Base-by-base conservation (phyloP, 106 monocot species). In the Dioscorea dumetorum region DNA sequence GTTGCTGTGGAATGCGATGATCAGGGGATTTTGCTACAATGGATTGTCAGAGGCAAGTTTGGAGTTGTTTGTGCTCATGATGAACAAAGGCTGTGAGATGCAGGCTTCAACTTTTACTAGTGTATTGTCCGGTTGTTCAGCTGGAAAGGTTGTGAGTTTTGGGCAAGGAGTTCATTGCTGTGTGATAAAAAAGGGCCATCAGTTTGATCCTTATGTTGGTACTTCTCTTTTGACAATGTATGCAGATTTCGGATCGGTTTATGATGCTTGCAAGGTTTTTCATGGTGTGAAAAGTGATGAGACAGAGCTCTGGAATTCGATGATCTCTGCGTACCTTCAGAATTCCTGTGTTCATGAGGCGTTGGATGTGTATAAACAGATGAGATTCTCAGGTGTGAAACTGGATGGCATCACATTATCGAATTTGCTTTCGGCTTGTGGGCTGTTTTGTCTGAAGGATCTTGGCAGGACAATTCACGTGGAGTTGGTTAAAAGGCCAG, bases 391-490 rank as follows among this genome's bases (percentile, higher is more conserved):
- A 13, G n/a, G 32, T 13, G 24, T 76, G 5, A 50, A 33, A 22
- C 48, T 69, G n/a, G 86, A 86, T 67, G 63, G 63, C 23, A 50
- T 82, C 60, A 77, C 82, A 0, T 64, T 83, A 20, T 72, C 71
- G 0, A 80, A 68, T 28, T 19, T 77, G 19, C 53, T 87, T 12
- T 79, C 87, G 15, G 77, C 76, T 67, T 82, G 82, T 52, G 57
- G 60, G 13, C 21, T 15, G 16, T 57, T 59, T 31, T 69, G 66
- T 21, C 18, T 16, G 2, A 16, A 19, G n/a, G 57, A 67, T 14
- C 13, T 73, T 14, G 87, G 87, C 31, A 77, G 60, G 62, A 54
- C 9, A 7, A 61, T 87, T 32, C 87, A 87, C 68, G 87, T 70
- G 8, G 67, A 77, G 21, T 28, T 76, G 58, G 65, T 82, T 33